A percentile compares a stretch with the other conserved stretches of the same genome.
phyloP scores from a whole-genome alignment of 2,329 filamentous ascomycete species.

The Paraphoma chrysanthemicola region DNA sequence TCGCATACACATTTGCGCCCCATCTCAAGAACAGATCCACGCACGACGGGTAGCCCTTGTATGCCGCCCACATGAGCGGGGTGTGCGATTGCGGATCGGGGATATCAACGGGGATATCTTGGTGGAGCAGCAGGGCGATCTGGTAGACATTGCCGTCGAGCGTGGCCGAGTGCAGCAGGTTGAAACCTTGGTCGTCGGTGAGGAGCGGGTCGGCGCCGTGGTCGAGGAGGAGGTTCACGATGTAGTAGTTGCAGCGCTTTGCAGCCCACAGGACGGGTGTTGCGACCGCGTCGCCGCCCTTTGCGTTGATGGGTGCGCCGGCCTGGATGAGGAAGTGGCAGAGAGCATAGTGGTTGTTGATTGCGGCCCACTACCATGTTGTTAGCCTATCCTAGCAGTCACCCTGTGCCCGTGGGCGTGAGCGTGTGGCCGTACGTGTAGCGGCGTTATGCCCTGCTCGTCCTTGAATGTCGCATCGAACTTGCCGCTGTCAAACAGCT shows the following conservation, averaged over 20 bases:
- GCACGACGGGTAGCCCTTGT: slow-evolving; percentile 92
- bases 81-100: slow-evolving; percentile 91
- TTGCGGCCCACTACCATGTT: slow-evolving; percentile 83
- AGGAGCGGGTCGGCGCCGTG: slow-evolving; percentile 91
- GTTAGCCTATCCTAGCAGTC: slow-evolving; percentile 10
- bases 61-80: slow-evolving; percentile 97
- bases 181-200: slow-evolving; percentile 93
- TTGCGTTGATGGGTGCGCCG: slow-evolving; percentile 91
- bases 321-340: slow-evolving; percentile 90
- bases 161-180: slow-evolving; percentile 94
- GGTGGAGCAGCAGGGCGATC: slow-evolving; percentile 87
- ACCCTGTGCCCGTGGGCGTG: no score
- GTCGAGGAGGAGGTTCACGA: slow-evolving; percentile 89
- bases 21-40: slow-evolving; percentile 92
- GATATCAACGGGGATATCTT: slow-evolving; percentile 93
- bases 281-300: slow-evolving; percentile 92
- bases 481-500: slow-evolving; percentile 82
- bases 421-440: slow-evolving; percentile 72
- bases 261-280: slow-evolving; percentile 97
- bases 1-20: slow-evolving; percentile 91
- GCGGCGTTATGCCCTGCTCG: slow-evolving; percentile 90
- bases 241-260: slow-evolving; percentile 95
- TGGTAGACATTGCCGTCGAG: slow-evolving; percentile 96
- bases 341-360: slow-evolving; percentile 98
- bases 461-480: slow-evolving; percentile 84